Conservation (phyloP, 352 stramenopile species). For the Phytophthora sp. region DNA sequence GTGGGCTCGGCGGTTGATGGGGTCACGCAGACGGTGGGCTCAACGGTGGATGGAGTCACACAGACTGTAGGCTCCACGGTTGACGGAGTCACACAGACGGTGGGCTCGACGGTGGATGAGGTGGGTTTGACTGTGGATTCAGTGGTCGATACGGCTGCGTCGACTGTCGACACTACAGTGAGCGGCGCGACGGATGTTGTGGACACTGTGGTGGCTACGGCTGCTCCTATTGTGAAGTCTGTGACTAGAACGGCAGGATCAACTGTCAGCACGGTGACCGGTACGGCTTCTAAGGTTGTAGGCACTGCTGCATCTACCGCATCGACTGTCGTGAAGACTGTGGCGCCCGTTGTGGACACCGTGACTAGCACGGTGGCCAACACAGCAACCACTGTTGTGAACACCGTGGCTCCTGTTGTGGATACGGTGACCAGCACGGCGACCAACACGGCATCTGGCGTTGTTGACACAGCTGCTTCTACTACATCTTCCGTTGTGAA, state of each 20-base stretch:
- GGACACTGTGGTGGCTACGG: neutral
- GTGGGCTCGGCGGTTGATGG: neutral
- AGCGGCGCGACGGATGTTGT: neutral
- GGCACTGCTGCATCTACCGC: conserved; percentile 11
- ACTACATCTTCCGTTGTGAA: neutral
- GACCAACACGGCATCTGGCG: neutral
- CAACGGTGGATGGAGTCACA: neutral
- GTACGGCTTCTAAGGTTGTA: neutral
- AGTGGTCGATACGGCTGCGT: neutral
- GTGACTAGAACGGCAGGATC: neutral
- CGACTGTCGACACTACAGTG: neutral
- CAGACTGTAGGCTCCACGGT: neutral
- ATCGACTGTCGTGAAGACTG: neutral
- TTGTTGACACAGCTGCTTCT: neutral
- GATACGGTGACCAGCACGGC: neutral
- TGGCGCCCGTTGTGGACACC: conserved; percentile 2
- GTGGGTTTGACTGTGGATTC: neutral
- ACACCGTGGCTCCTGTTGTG: conserved; percentile 1
- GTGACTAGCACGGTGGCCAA: conserved; percentile 2
- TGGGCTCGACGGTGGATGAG: too few species aligned
- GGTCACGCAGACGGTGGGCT: neutral
- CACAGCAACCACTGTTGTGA: neutral
- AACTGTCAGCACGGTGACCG: conserved; percentile 3
- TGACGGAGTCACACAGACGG: neutral
- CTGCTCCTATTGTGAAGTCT: neutral